A percentile compares a stretch with the other conserved stretches of the same genome.
phyloP scores from a whole-genome alignment of 345 rosid species.

The Brassica cretica region DNA sequence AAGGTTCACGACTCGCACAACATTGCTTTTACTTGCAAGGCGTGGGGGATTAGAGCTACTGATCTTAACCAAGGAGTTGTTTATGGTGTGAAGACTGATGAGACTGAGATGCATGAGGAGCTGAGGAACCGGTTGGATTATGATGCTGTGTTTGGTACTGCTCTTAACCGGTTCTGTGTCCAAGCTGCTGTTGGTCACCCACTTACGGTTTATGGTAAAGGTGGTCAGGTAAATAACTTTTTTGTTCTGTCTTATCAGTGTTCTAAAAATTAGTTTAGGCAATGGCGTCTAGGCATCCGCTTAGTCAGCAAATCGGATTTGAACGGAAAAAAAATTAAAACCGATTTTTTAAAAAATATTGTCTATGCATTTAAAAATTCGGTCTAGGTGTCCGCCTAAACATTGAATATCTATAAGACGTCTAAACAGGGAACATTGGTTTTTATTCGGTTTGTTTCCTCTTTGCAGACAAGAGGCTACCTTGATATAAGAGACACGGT shows the following conservation, averaged over 20 bases:
- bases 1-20: conserved; percentile 96
- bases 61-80: conserved; percentile 98
- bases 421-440: not conserved
- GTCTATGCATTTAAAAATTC: not conserved
- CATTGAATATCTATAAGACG: too few relatives aligned
- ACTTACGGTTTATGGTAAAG: conserved; percentile 94
- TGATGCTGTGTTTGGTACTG: conserved; percentile 96
- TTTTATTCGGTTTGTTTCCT: not conserved
- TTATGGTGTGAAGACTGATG: conserved; percentile 90
- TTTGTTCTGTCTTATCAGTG: not conserved
- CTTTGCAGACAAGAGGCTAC: conserved; percentile 90
- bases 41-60: conserved; percentile 99
- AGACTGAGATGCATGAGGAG: conserved; percentile 89
- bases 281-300: too few relatives aligned
- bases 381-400: not conserved
- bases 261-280: not conserved
- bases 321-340: too few relatives aligned
- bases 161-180: conserved; percentile 92
- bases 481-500: conserved; percentile 97
- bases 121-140: conserved; percentile 82
- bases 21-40: conserved; percentile 98
- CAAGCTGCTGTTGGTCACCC: conserved; percentile 98
- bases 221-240: conserved; percentile 75
- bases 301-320: too few relatives aligned
- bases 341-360: too few relatives aligned